Conservation (phyloP, 176 grass and related monocot genomes). For the Oryza australiensis region DNA sequence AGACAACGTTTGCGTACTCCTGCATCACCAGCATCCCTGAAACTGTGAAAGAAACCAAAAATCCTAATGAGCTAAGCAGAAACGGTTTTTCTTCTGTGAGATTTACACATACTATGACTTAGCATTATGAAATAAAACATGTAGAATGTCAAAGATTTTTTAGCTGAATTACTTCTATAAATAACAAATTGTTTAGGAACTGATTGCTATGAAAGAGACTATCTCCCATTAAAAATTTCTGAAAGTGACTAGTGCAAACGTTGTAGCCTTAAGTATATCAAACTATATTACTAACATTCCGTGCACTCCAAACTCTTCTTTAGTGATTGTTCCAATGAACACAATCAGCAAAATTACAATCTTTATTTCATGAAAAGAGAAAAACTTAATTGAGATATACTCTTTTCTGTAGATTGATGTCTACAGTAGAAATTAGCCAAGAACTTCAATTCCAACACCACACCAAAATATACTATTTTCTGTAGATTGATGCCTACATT, state of each 20-base stretch:
- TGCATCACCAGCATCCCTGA: neutral
- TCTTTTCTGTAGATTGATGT: neutral
- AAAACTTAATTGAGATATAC: neutral
- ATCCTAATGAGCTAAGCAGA: no score
- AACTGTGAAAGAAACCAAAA: neutral
- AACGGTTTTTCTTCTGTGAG: no score
- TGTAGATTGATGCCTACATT: neutral
- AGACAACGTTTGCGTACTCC: neutral
- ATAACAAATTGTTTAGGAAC: neutral
- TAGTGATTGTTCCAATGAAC: neutral
- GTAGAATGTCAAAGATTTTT: no score
- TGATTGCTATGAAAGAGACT: neutral
- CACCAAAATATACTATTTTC: neutral
- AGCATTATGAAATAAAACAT: no score
- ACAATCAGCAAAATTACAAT: neutral
- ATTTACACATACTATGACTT: no score
- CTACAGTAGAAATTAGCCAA: neutral
- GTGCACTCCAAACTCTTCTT: slow-evolving; percentile 21
- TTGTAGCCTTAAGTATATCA: neutral
- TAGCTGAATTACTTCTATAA: no score
- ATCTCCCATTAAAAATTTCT: neutral
- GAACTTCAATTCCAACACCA: neutral
- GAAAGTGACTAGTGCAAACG: neutral
- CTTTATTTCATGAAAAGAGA: neutral
- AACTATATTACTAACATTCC: neutral